Percentiles rank a stretch among this genome's conserved stretches.
Conservation (phyloP, 768 basidiomycete species). For the Steccherinum ochraceum region DNA sequence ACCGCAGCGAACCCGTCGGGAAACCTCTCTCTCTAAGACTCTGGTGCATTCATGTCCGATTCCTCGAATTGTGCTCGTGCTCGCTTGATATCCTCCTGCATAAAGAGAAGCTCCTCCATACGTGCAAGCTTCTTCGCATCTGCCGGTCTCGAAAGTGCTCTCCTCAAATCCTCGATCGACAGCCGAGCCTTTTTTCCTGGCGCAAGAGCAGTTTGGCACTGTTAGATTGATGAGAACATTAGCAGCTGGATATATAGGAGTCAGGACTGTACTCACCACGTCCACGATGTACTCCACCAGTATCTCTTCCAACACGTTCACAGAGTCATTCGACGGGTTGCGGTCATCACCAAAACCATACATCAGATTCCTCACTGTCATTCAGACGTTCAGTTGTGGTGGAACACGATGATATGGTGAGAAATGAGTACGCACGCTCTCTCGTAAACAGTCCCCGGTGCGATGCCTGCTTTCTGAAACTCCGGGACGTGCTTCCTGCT, state of each 20-base stretch:
- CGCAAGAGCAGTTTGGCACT: conserved; percentile 74
- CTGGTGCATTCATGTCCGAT: conserved; percentile 31
- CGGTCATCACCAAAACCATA: conserved; percentile 93
- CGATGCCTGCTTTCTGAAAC: conserved; percentile 57
- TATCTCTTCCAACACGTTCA: conserved; percentile 92
- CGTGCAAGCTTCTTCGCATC: conserved; percentile 89
- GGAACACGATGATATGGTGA: neutral
- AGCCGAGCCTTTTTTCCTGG: conserved; percentile 67
- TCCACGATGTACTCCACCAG: conserved; percentile 87
- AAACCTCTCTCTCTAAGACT: too few relatives aligned
- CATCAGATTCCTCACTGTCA: conserved; percentile 81
- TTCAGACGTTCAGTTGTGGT: conserved; percentile 11
- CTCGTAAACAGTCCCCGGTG: conserved; percentile 73
- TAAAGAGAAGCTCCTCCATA: conserved; percentile 87
- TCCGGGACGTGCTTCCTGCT: conserved; percentile 34
- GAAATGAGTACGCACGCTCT: conserved; percentile 52
- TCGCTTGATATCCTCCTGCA: conserved; percentile 91
- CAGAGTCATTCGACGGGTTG: conserved; percentile 81
- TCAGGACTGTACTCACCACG: conserved; percentile 50
- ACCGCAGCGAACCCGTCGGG: too few relatives aligned
- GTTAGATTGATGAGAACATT: conserved; percentile 1
- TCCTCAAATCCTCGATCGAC: conserved; percentile 80
- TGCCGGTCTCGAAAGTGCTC: conserved; percentile 74
- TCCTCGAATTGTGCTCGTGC: conserved; percentile 75
- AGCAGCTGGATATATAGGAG: neutral